Evolutionary conservation across 2,329 filamentous ascomycete genomes (phyloP).

Genomic region (Hypoxylon sp.): DNA sequence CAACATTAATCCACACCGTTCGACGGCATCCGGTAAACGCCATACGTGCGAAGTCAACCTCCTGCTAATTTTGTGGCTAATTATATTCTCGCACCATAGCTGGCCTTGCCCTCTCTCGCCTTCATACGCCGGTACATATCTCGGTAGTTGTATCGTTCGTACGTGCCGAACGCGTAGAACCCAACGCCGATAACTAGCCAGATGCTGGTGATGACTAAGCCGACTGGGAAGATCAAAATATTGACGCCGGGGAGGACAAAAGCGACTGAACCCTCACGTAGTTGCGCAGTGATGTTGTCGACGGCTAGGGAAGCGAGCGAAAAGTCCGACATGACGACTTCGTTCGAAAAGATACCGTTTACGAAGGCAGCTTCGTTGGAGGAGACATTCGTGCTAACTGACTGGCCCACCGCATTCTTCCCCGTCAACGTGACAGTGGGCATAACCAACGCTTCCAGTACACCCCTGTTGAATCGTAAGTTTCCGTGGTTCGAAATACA

Average conservation of each 20-base stretch:
- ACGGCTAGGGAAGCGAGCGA: slow-evolving; percentile 66
- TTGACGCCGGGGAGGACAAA: slow-evolving; percentile 79
- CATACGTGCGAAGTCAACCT: slow-evolving; percentile 10
- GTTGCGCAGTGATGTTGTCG: slow-evolving; percentile 60
- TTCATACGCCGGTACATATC: slow-evolving; percentile 72
- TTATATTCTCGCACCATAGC: slow-evolving; percentile 45
- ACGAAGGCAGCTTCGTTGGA: slow-evolving; percentile 80
- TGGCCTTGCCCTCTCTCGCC: slow-evolving; percentile 58
- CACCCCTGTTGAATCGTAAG: slow-evolving; percentile 59
- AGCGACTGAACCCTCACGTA: slow-evolving; percentile 68
- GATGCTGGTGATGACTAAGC: slow-evolving; percentile 74
- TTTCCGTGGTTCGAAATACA: slow-evolving; percentile 12
- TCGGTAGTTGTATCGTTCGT: slow-evolving; percentile 75
- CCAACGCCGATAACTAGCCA: slow-evolving; percentile 72
- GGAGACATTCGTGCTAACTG: slow-evolving; percentile 75
- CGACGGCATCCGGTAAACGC: slow-evolving; percentile 52
- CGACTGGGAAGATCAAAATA: slow-evolving; percentile 78
- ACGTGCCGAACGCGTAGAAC: slow-evolving; percentile 75
- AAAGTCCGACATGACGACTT: slow-evolving; percentile 67
- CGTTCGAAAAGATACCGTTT: slow-evolving; percentile 76
- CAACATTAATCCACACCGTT: slow-evolving; percentile 43
- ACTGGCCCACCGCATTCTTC: slow-evolving; percentile 64
- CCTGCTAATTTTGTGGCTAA: background rate
- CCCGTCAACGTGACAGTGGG: slow-evolving; percentile 77
- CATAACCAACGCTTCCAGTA: slow-evolving; percentile 75